A percentile compares a stretch with the other conserved stretches of the same genome.
Evolutionary conservation across 108 stramenopile species (phyloP).

Genomic region (Cyclotella baltica): DNA sequence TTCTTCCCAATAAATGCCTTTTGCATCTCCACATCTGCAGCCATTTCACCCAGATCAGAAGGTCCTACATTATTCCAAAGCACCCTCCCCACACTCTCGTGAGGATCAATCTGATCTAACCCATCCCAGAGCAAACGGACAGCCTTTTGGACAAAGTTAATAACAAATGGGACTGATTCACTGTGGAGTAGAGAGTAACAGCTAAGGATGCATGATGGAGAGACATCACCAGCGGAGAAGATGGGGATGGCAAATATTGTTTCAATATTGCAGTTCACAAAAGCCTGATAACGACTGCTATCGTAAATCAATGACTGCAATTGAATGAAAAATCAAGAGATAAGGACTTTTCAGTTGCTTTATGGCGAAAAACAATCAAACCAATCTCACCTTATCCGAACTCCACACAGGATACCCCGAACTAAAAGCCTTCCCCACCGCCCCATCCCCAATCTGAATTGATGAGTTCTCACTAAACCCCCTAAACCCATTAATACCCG

Average conservation of each 20-base stretch:
- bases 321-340: not conserved
- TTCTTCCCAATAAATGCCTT: conserved; percentile 86
- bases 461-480: conserved; percentile 50
- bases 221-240: conserved; percentile 63
- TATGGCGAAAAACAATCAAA: not conserved
- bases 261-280: conserved; percentile 70
- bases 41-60: conserved; percentile 92
- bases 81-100: conserved; percentile 70
- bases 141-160: conserved; percentile 91
- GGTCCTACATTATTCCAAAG: conserved; percentile 85
- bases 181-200: conserved; percentile 81
- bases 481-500: conserved; percentile 61
- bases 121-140: conserved; percentile 83
- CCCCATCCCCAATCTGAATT: conserved; percentile 81
- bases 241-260: conserved; percentile 87
- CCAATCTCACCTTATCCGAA: conserved; percentile 63
- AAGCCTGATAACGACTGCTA: conserved; percentile 54
- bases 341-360: not conserved
- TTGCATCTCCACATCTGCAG: conserved; percentile 92
- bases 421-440: conserved; percentile 82
- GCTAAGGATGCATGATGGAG: conserved; percentile 79
- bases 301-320: conserved; percentile 72
- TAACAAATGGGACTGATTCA: conserved; percentile 83
- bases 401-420: conserved; percentile 93
- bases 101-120: conserved; percentile 76